Evolutionary conservation across 441 rosid species (phyloP).

Genomic region (Populus hybrid): DNA sequence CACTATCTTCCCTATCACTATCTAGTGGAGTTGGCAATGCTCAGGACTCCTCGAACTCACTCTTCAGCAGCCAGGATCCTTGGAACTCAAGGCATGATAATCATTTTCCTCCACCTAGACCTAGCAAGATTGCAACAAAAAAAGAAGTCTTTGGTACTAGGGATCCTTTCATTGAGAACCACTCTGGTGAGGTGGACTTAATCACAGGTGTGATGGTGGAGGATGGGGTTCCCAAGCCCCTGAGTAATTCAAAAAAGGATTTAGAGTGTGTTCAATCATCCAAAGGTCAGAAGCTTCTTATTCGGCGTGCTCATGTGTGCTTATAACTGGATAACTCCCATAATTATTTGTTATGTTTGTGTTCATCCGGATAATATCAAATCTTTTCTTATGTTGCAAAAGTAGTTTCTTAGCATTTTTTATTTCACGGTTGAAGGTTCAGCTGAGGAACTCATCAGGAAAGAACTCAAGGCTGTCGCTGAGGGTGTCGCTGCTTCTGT

Average conservation of each 20-base stretch:
- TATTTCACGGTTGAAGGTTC: slow-evolving; percentile 30
- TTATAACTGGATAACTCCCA: not conserved
- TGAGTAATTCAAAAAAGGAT: slow-evolving; percentile 30
- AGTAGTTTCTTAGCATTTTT: slow-evolving; percentile 18
- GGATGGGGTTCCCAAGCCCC: slow-evolving; percentile 35
- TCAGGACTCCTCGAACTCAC: slow-evolving; percentile 53
- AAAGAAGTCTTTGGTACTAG: slow-evolving; percentile 36
- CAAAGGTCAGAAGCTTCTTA: slow-evolving; percentile 39
- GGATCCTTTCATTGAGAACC: slow-evolving; percentile 46
- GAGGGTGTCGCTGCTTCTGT: slow-evolving; percentile 74
- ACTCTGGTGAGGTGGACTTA: slow-evolving; percentile 25
- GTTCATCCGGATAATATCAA: not conserved
- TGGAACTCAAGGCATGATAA: slow-evolving; percentile 52
- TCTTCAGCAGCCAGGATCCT: slow-evolving; percentile 71
- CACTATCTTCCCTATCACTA: slow-evolving; percentile 26
- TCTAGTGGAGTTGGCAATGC: slow-evolving; percentile 28
- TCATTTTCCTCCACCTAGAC: slow-evolving; percentile 59
- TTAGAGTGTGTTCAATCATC: slow-evolving; percentile 36
- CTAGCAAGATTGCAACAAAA: slow-evolving; percentile 43
- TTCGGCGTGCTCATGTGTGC: not conserved
- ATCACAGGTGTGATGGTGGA: slow-evolving; percentile 26
- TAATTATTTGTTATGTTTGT: not conserved
- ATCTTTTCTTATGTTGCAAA: slow-evolving; percentile 4
- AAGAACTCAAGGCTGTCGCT: slow-evolving; percentile 69
- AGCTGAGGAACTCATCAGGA: slow-evolving; percentile 55